Percentiles rank a stretch among this genome's conserved stretches.
Evolutionary conservation across 106 monocot genomes (phyloP).

Genomic region (Hemerocallis citrina): DNA sequence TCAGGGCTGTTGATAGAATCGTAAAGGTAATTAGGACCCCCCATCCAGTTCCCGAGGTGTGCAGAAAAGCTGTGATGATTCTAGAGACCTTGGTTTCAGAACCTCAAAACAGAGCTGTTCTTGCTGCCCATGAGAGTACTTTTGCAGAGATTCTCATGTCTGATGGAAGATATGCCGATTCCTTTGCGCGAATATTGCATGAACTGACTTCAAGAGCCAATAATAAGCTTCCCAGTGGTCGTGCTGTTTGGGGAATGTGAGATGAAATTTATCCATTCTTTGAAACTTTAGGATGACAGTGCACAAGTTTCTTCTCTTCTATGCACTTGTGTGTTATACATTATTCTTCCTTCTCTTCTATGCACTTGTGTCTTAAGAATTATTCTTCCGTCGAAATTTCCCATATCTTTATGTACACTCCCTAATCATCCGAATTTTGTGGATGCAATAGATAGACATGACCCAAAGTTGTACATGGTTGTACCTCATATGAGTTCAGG

Average conservation of each 20-base stretch:
- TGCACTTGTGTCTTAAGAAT: too few relatives aligned
- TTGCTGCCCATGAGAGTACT: constrained; percentile 69
- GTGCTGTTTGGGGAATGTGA: constrained; percentile 86
- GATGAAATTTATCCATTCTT: too few relatives aligned
- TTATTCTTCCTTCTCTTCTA: too few relatives aligned
- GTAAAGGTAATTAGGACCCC: constrained; percentile 68
- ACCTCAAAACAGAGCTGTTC: constrained; percentile 71
- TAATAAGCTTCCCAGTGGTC: constrained; percentile 39
- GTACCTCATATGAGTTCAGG: too few relatives aligned
- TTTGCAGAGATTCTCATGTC: constrained; percentile 80
- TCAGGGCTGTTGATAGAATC: constrained; percentile 93
- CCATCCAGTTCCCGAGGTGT: constrained; percentile 88
- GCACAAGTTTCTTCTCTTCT: too few relatives aligned
- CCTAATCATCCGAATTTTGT: too few relatives aligned
- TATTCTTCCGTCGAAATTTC: too few relatives aligned
- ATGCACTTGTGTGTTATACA: too few relatives aligned
- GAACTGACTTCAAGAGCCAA: constrained; percentile 80
- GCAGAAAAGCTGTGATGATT: constrained; percentile 78
- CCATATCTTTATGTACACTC: too few relatives aligned
- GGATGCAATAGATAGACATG: too few relatives aligned
- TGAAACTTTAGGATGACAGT: too few relatives aligned
- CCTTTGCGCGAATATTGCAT: constrained; percentile 75
- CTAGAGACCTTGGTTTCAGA: constrained; percentile 88
- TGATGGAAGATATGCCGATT: constrained; percentile 69
- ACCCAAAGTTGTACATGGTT: too few relatives aligned